Evolutionary conservation across 345 rosid genomes (phyloP).

Genomic region (Brassica nigra): DNA sequence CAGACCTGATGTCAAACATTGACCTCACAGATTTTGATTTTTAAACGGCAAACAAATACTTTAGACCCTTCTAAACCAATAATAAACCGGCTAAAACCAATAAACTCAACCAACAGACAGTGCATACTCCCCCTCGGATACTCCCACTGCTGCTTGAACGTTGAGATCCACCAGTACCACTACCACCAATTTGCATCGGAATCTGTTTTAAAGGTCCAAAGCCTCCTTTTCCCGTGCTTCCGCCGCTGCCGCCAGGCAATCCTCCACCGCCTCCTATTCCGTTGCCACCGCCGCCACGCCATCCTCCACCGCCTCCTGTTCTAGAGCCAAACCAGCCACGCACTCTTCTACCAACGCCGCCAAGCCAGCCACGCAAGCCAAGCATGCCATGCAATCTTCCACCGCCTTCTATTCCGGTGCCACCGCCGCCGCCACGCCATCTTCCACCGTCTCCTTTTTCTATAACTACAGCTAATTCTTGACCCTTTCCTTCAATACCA

Average conservation of each 20-base stretch:
- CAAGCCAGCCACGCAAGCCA: too few relatives aligned
- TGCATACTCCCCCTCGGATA: background rate
- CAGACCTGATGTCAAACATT: background rate
- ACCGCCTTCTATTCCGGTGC: background rate
- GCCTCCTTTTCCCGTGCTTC: background rate
- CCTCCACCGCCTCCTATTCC: too few relatives aligned
- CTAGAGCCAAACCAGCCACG: too few relatives aligned
- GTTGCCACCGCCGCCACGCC: background rate
- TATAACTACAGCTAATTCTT: conserved; percentile 25
- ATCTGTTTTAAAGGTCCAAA: background rate
- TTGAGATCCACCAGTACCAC: conserved; percentile 6
- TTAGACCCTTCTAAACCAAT: conserved; percentile 16
- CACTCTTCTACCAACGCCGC: too few relatives aligned
- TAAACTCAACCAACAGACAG: conserved; percentile 23
- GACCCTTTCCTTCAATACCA: conserved; percentile 21
- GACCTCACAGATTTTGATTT: background rate
- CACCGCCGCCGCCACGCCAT: too few relatives aligned
- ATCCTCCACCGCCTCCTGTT: conserved; percentile 7
- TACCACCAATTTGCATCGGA: background rate
- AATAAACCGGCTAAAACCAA: conserved; percentile 15
- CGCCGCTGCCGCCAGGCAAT: background rate
- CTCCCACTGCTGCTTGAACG: conserved; percentile 9
- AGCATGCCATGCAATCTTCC: background rate
- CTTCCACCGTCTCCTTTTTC: conserved; percentile 22
- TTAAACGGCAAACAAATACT: background rate